phyloP scores from a whole-genome alignment of 306 rosid genomes.

The Pyrus pyrifolia region DNA sequence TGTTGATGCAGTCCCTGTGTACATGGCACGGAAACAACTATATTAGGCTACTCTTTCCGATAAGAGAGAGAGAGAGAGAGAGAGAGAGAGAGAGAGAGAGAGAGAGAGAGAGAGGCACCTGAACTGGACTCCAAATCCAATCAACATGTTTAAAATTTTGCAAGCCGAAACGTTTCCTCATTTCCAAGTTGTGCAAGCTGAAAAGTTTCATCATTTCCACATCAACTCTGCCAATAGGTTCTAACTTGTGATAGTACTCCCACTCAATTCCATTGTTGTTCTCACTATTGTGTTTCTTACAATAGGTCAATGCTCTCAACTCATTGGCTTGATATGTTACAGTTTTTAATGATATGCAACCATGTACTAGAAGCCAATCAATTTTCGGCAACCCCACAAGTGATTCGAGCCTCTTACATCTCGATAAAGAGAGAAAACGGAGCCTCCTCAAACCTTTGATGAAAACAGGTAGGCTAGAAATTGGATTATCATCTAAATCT shows the following conservation, averaged over 20 bases:
- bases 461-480: background rate
- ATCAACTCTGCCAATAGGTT: background rate
- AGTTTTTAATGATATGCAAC: background rate
- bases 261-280: background rate
- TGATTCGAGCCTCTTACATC: background rate
- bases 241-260: fast-evolving
- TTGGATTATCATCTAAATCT: background rate
- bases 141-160: background rate
- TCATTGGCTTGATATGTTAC: background rate
- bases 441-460: background rate
- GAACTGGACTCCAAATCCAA: background rate
- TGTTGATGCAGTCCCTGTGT: background rate
- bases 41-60: background rate
- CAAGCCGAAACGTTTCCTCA: background rate
- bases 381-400: background rate
- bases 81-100: background rate
- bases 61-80: background rate
- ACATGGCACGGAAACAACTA: background rate
- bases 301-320: background rate
- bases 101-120: background rate
- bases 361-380: fast-evolving
- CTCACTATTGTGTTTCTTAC: no score
- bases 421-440: fast-evolving
- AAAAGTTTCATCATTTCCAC: background rate
- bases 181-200: background rate